Evolutionary conservation across 2,329 filamentous ascomycete genomes (phyloP).

Genomic region (Elsinoe ampelina): DNA sequence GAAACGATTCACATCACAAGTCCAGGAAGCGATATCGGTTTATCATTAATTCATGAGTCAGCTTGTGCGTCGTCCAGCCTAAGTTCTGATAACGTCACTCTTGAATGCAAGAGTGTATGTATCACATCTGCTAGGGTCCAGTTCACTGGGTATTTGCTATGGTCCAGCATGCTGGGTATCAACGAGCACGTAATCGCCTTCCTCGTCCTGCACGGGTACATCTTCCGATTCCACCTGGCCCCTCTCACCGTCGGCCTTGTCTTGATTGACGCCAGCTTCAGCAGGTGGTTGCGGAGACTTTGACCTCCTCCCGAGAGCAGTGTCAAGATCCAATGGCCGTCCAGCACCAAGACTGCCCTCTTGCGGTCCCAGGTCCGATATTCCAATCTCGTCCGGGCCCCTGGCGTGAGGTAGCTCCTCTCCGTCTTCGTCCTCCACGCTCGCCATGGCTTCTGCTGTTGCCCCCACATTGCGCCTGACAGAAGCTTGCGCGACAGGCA

Average conservation of each 20-base stretch:
- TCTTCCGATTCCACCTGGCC: not conserved
- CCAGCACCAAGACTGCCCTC: constrained; percentile 26
- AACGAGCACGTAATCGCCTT: constrained; percentile 9
- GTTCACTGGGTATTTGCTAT: not conserved
- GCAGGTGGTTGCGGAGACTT: not conserved
- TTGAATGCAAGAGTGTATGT: no score
- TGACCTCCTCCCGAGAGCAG: constrained; percentile 29
- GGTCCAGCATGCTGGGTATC: constrained; percentile 6
- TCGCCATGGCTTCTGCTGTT: constrained; percentile 23
- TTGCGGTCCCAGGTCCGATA: constrained; percentile 78
- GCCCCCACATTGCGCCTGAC: constrained; percentile 24
- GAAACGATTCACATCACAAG: not conserved
- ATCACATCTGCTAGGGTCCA: no score
- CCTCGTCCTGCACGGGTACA: not conserved
- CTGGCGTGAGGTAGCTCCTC: constrained; percentile 66
- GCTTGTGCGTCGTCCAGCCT: not conserved
- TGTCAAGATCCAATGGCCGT: constrained; percentile 31
- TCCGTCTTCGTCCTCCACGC: constrained; percentile 32
- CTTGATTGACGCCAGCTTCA: not conserved
- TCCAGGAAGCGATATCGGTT: not conserved
- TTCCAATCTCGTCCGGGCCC: constrained; percentile 75
- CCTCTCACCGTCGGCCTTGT: not conserved
- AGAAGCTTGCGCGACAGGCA: constrained; percentile 53
- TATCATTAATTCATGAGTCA: not conserved
- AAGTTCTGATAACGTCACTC: not conserved